Base-by-base conservation (phyloP, 352 stramenopile species). In the Globisporangium heterothallicum region DNA sequence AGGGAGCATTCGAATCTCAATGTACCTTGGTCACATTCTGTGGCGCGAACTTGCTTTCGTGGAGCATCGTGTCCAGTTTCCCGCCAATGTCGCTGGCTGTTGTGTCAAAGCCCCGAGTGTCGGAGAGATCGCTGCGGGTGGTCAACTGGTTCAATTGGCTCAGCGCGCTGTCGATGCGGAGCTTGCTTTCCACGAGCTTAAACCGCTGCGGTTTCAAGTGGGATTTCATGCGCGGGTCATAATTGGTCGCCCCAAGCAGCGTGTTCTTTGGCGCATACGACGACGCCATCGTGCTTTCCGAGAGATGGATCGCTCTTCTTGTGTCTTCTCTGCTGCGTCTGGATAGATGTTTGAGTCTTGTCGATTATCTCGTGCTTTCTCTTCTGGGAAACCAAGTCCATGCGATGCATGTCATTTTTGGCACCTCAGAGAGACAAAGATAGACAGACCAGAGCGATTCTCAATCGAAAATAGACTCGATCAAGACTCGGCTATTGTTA, bases 151-250 rank as follows among this genome's bases (percentile, higher is more conserved):
- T 88, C 48, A 81, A 58, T 45, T 87, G 73, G 43, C 69, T 68
- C 30, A 89, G 58, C 24, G 70, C 75, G 51, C 70, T 85, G 58
- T 89, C 81, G 24, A 88, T 59, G 27, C 76, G 74, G 61, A 92
- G 52, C 13, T 54, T 34, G 13, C 53, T 72, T 45, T 88, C 68
- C 7, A 86, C 57, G 24, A 92, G 44, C 64, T 90, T 90, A 61
- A 92, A 92, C 41, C 77, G 75, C 62, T 92, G 81, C 36, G 78
- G 78, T 61, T 92, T 92, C 49, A 75, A 63, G 57, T 88, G 73
- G 35, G 69, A 83, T 21, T 82, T 80, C 22, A 75, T 45, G 13
- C 69, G 70, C 38, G 78, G 78, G 24, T 90, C 74, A 59, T 88
- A 90, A 50, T 79, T 90, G 41, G 68, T 81, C 18, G 73, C 77